A percentile compares a stretch with the other conserved stretches of the same genome.
phyloP scores from a whole-genome alignment of 73 alveolate genomes.

The Paramecium tetraurelia region DNA sequence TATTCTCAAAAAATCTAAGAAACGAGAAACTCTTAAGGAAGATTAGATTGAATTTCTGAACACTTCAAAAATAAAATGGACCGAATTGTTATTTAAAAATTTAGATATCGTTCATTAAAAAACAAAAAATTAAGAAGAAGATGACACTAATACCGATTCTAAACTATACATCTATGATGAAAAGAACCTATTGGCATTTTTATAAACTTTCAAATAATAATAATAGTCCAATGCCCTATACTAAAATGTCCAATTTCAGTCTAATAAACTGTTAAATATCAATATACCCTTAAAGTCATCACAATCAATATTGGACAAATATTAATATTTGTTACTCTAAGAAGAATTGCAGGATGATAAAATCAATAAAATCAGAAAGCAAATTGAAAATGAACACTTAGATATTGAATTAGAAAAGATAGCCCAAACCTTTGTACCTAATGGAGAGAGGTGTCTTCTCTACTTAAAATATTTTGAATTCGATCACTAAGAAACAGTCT shows the following conservation, averaged over 20 bases:
- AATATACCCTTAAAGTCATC: background rate
- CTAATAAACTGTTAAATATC: background rate
- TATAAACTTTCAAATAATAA: background rate
- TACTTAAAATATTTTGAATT: slow-evolving; percentile 33
- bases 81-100: slow-evolving; percentile 23
- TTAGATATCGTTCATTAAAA: slow-evolving; percentile 18
- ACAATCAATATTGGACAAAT: background rate
- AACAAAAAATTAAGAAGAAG: slow-evolving; percentile 9
- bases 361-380: background rate
- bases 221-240: background rate
- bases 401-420: slow-evolving; percentile 23
- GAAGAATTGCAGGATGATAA: slow-evolving; percentile 12
- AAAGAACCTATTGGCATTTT: background rate
- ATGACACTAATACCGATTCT: slow-evolving; percentile 1
- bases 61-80: background rate
- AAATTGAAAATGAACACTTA: slow-evolving; percentile 5
- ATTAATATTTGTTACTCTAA: background rate
- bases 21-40: background rate
- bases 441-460: background rate
- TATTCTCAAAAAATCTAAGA: background rate
- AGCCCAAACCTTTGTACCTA: background rate
- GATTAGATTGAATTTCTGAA: slow-evolving; percentile 9
- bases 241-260: background rate
- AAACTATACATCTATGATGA: slow-evolving; percentile 17
- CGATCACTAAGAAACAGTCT: background rate